phyloP scores from a whole-genome alignment of 2,329 filamentous ascomycete species.

The Gyromitra esculenta region DNA sequence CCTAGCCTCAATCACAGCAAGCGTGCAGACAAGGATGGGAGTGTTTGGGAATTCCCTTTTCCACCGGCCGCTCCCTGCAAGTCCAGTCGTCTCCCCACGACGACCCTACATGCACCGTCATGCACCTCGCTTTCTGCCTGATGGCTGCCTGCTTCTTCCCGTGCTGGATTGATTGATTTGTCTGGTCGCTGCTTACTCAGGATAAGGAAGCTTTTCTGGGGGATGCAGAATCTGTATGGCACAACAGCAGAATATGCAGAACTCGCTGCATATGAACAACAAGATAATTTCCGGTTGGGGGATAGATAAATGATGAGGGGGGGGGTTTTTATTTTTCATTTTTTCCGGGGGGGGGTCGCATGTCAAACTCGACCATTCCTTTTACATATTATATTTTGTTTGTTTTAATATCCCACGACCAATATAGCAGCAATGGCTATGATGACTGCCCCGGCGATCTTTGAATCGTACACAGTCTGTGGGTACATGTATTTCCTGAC shows the following conservation, averaged over 20 bases:
- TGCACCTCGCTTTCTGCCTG: constrained; percentile 53
- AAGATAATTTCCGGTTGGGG: constrained; percentile 42
- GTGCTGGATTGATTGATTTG: constrained; percentile 45
- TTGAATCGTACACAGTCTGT: constrained; percentile 29
- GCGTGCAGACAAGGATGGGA: constrained; percentile 42
- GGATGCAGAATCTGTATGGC: constrained; percentile 42
- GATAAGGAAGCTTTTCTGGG: constrained; percentile 26
- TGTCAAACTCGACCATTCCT: constrained; percentile 38
- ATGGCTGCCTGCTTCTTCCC: constrained; percentile 51
- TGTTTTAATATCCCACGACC: constrained; percentile 37
- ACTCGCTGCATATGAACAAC: constrained; percentile 42
- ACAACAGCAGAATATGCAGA: constrained; percentile 29
- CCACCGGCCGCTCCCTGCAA: constrained; percentile 39
- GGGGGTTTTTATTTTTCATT: constrained; percentile 9
- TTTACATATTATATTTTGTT: constrained; percentile 40
- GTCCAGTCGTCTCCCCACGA: constrained; percentile 47
- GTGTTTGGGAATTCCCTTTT: constrained; percentile 49
- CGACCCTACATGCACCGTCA: constrained; percentile 47
- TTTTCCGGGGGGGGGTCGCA: constrained; percentile 10
- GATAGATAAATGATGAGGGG: constrained; percentile 28
- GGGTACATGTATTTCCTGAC: constrained; percentile 29
- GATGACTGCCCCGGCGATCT: constrained; percentile 42
- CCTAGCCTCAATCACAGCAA: constrained; percentile 31
- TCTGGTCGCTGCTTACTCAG: constrained; percentile 49
- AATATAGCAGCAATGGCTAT: constrained; percentile 30